Conservation (phyloP, 345 rosid species). For the Populus pruinosa region DNA sequence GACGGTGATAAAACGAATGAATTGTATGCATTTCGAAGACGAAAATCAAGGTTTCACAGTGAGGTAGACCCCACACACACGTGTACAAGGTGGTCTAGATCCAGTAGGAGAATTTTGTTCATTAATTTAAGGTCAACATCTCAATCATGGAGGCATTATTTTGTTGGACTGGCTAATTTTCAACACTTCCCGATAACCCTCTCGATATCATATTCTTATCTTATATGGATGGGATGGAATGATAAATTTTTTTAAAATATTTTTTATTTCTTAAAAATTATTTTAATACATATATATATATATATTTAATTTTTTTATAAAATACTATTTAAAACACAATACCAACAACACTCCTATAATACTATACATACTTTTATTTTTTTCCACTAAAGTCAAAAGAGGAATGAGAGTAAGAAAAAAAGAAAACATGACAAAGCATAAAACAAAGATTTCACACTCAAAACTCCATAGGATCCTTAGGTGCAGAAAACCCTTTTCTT, state of each 20-base stretch:
- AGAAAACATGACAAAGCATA: slow-evolving; percentile 22
- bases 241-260: too few relatives aligned
- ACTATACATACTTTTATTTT: too few relatives aligned
- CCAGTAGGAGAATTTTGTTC: slow-evolving; percentile 33
- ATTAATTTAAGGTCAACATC: slow-evolving; percentile 51
- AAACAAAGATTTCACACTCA: slow-evolving; percentile 39
- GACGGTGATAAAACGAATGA: neutral
- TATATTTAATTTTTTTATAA: too few relatives aligned
- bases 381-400: neutral
- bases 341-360: too few relatives aligned
- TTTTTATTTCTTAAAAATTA: too few relatives aligned
- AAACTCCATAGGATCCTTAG: slow-evolving; percentile 14
- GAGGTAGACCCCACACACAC: slow-evolving; percentile 54
- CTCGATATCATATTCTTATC: neutral
- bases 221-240: neutral
- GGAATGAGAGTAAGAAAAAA: neutral
- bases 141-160: slow-evolving; percentile 63
- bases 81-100: slow-evolving; percentile 43
- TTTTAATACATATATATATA: too few relatives aligned
- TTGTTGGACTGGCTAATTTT: slow-evolving; percentile 34
- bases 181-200: slow-evolving; percentile 11
- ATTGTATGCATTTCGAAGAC: neutral
- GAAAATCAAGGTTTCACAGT: slow-evolving; percentile 24
- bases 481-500: neutral
- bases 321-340: too few relatives aligned